These are phyloP conservation scores for Phytophthora hybrid DNA, from an alignment of 352 stramenopile species.

Conservation along the genomic window DNA sequence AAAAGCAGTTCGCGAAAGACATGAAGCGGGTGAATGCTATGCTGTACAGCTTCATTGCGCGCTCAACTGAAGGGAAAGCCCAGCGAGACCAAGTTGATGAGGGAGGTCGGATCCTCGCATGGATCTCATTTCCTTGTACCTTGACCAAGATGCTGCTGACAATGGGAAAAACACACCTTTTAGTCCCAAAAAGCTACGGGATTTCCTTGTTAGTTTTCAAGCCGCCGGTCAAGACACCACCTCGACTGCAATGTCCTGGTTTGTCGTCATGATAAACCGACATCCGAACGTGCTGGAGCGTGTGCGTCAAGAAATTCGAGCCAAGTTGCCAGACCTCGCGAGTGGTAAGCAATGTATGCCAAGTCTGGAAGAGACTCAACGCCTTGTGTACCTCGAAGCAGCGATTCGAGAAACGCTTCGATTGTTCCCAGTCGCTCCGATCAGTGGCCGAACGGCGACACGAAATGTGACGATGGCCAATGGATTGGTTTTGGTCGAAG, in stretches of 20 bases:
- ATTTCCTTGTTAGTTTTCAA: constrained; percentile 81
- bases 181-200: constrained; percentile 56
- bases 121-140: constrained; percentile 56
- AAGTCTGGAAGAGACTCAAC: constrained; percentile 40
- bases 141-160: constrained; percentile 40
- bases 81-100: not conserved
- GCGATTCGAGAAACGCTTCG: constrained; percentile 58
- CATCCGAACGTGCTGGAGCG: constrained; percentile 50
- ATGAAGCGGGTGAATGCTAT: constrained; percentile 36
- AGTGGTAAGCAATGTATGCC: constrained; percentile 18
- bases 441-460: constrained; percentile 52
- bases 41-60: constrained; percentile 22
- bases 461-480: constrained; percentile 62
- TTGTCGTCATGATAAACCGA: constrained; percentile 69
- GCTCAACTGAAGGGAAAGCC: constrained; percentile 26
- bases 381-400: constrained; percentile 59
- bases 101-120: constrained; percentile 13
- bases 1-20: constrained; percentile 22
- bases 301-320: constrained; percentile 44
- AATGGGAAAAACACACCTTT: constrained; percentile 24
- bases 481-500: constrained; percentile 52
- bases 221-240: constrained; percentile 75
- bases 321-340: constrained; percentile 55
- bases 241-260: constrained; percentile 63
- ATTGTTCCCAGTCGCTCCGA: constrained; percentile 62